These are phyloP conservation scores for Alternaria consortialis DNA, from an alignment of 2,329 filamentous ascomycete species.

Conservation along the genomic window DNA sequence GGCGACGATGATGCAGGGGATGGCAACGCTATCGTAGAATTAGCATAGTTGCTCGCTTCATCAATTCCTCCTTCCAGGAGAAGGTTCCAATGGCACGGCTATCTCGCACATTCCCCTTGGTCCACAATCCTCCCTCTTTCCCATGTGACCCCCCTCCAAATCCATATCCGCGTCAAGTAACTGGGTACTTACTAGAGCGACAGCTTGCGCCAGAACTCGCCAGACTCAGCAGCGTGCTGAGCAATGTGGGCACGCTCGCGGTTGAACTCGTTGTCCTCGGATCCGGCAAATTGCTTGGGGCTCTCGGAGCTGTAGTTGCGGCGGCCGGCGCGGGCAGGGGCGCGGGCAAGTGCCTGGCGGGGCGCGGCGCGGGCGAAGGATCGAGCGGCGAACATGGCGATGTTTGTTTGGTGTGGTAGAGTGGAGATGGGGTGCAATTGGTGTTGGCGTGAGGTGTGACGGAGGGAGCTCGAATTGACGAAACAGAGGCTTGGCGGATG, in stretches of 20 bases:
- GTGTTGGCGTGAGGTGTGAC: conserved; percentile 34
- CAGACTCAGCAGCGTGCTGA: conserved; percentile 84
- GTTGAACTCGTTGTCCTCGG: conserved; percentile 89
- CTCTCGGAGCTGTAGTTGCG: conserved; percentile 75
- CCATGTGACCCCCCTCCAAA: neutral
- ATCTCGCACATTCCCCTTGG: neutral
- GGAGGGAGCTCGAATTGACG: conserved; percentile 31
- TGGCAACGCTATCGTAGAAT: conserved; percentile 69
- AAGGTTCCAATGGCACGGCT: conserved; percentile 5
- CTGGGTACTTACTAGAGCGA: conserved; percentile 81
- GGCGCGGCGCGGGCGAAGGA: conserved; percentile 57
- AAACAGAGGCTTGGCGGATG: conserved; percentile 28
- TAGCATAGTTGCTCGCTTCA: conserved; percentile 16
- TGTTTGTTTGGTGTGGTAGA: conserved; percentile 34
- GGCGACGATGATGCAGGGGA: conserved; percentile 76
- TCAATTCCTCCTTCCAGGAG: neutral
- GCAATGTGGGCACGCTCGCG: conserved; percentile 90
- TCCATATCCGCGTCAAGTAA: neutral
- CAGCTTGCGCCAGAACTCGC: conserved; percentile 94
- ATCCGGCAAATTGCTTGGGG: conserved; percentile 65
- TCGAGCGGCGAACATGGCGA: conserved; percentile 48
- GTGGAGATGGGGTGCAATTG: conserved; percentile 43
- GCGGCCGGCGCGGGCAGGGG: conserved; percentile 68
- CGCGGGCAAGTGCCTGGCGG: conserved; percentile 66
- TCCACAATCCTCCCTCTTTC: neutral